phyloP scores from a whole-genome alignment of 768 basidiomycete species.

The Auriscalpium microsporum region DNA sequence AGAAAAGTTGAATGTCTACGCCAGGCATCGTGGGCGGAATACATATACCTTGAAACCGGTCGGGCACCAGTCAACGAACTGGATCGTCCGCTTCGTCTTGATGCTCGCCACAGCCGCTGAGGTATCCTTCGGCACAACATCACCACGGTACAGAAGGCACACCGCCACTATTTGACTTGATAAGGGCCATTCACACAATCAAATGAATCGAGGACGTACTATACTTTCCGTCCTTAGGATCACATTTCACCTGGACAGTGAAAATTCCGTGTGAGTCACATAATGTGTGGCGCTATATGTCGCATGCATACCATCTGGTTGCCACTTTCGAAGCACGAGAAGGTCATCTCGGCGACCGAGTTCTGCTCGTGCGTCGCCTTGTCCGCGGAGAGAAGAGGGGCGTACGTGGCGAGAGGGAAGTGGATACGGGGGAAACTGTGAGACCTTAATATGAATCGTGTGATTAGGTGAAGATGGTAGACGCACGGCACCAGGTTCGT shows the following conservation, averaged over 20 bases:
- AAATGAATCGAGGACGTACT: conserved; percentile 42
- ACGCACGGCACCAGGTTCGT: conserved; percentile 94
- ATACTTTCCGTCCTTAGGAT: conserved; percentile 97
- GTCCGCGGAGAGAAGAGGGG: conserved; percentile 90
- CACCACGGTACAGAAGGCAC: conserved; percentile 87
- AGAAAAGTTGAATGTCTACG: conserved; percentile 8
- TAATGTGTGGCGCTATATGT: too few species aligned
- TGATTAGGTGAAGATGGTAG: conserved; percentile 13
- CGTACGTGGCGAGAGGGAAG: conserved; percentile 95
- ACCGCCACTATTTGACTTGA: conserved; percentile 62
- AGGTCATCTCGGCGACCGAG: conserved; percentile 97
- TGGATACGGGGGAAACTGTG: conserved; percentile 93
- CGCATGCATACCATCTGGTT: conserved; percentile 71
- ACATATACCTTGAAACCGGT: conserved; percentile 83
- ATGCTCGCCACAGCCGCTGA: conserved; percentile 87
- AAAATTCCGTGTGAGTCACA: background rate
- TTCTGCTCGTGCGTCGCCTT: conserved; percentile 97
- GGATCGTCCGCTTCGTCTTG: conserved; percentile 97
- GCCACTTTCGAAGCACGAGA: conserved; percentile 92
- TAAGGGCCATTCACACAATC: conserved; percentile 2
- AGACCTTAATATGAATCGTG: background rate
- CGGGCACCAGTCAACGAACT: conserved; percentile 97
- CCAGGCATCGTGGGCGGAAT: background rate
- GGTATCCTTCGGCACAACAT: conserved; percentile 95
- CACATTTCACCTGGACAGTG: conserved; percentile 58